Conservation (phyloP, 2,329 filamentous ascomycete species). For the Fusarium pilosicola region DNA sequence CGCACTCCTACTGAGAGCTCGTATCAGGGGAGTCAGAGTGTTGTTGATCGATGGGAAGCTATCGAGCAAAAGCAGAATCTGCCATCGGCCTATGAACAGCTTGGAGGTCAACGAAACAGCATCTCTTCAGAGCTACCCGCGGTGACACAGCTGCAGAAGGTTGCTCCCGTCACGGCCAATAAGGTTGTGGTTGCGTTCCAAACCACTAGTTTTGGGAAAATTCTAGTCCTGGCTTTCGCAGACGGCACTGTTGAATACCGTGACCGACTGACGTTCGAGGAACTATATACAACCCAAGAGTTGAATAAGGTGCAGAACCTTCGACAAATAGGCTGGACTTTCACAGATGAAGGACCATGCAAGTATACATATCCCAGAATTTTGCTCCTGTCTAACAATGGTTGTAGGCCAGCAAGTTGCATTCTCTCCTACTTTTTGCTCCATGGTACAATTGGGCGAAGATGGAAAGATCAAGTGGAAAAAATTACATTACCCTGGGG, state of each 20-base stretch:
- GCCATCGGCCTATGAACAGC: conserved; percentile 81
- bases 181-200: conserved; percentile 77
- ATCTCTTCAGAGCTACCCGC: conserved; percentile 48
- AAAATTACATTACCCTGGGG: conserved; percentile 60
- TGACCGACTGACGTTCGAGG: conserved; percentile 77
- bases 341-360: conserved; percentile 73
- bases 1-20: conserved; percentile 63
- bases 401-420: conserved; percentile 65
- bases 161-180: conserved; percentile 75
- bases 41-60: conserved; percentile 86
- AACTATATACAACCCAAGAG: conserved; percentile 72
- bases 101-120: conserved; percentile 71
- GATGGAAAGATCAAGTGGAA: conserved; percentile 70
- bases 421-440: conserved; percentile 69
- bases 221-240: conserved; percentile 77
- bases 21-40: conserved; percentile 74
- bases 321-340: conserved; percentile 81
- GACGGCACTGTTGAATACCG: conserved; percentile 86
- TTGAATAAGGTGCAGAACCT: conserved; percentile 74
- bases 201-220: conserved; percentile 74
- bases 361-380: conserved; percentile 40
- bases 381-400: conserved; percentile 20
- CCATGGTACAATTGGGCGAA: conserved; percentile 66
- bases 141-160: conserved; percentile 64
- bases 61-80: conserved; percentile 73